A percentile compares a stretch with the other conserved stretches of the same genome.
phyloP scores from a whole-genome alignment of 139 green algal genomes.

The Deuterostichococcus epilithicus region DNA sequence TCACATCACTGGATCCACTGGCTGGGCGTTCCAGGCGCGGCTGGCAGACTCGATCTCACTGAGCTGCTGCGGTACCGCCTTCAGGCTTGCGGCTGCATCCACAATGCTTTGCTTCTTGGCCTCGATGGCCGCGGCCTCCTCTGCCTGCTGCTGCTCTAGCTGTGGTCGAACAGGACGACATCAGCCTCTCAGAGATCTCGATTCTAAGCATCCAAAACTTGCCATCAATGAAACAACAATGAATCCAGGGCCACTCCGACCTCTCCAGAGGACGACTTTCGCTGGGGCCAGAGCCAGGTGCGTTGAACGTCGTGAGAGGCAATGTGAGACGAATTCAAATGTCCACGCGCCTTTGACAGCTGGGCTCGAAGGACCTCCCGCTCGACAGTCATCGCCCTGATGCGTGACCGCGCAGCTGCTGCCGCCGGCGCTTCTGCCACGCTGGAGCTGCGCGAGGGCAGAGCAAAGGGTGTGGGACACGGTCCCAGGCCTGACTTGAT shows the following conservation, averaged over 20 bases:
- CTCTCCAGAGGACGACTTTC: conserved; percentile 6
- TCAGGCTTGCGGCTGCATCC: neutral
- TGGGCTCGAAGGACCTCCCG: neutral
- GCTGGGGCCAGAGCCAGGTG: conserved; percentile 1
- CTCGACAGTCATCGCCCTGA: neutral
- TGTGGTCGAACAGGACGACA: neutral
- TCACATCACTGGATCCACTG: neutral
- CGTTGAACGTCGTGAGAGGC: neutral
- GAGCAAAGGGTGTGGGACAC: too few species aligned
- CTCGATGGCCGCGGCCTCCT: neutral
- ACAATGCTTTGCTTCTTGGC: neutral
- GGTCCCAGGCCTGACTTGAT: too few species aligned
- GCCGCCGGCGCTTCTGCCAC: too few species aligned
- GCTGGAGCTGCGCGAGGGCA: too few species aligned
- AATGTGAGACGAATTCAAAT: too few species aligned
- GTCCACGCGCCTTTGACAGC: neutral
- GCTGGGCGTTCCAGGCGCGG: neutral
- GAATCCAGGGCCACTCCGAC: conserved; percentile 4
- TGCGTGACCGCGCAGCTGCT: neutral
- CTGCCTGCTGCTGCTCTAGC: conserved; percentile 10
- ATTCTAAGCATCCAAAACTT: neutral
- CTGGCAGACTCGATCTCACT: neutral
- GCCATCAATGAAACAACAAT: conserved; percentile 1
- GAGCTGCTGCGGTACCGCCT: conserved; percentile 1
- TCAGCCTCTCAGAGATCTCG: neutral